Evolutionary conservation across 345 rosid species (phyloP), one percentile per base, ranked within the genome.

Genomic region (Hevea brasiliensis): DNA sequence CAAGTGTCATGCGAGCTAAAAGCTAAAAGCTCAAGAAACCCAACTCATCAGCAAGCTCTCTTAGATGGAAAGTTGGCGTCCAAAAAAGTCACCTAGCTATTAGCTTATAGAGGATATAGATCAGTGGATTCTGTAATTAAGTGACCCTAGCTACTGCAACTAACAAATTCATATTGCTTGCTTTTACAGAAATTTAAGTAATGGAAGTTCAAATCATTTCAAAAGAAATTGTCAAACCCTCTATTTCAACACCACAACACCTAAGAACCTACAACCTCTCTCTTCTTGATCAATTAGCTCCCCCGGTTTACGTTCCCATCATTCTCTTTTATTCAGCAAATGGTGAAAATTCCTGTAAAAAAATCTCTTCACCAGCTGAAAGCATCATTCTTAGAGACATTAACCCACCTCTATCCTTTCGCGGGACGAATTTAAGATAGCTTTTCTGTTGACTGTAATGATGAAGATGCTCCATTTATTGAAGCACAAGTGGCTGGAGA

Each of bases 191-290:
- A 24, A 57, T 1, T 8, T 11, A 1, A 11, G 13, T 24, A 7
- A 57, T 73, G 63, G 27, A 54, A 21, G 63, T 73, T 13, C 4
- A 55, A 11, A 55, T 73, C 42, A 26, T 54, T 18, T 65, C 76
- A 23, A 54, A 13, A 14, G 71, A 73, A 63, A 64, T 14, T 5
- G 15, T 72, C 18, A 51, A 50, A 61, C 76, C 69, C 23, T 37
- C 76, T 45, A 11, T 59, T 40, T 12, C 62, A 11, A 42, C 64
- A 26, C 47, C 55, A 42, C 29, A 54, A 14, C n/a, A n/a, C n/a
- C n/a, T n/a, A n/a, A n/a, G n/a, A n/a, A n/a, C n/a, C n/a, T n/a
- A n/a, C n/a, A n/a, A n/a, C n/a, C n/a, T n/a, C n/a, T n/a, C n/a
- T n/a, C n/a, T n/a, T n/a, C n/a, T n/a, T n/a, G n/a, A n/a, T n/a